Evolutionary conservation across 352 stramenopile genomes (phyloP), one percentile per base, ranked within the genome.

Genomic region (Globisporangium okanoganense): DNA sequence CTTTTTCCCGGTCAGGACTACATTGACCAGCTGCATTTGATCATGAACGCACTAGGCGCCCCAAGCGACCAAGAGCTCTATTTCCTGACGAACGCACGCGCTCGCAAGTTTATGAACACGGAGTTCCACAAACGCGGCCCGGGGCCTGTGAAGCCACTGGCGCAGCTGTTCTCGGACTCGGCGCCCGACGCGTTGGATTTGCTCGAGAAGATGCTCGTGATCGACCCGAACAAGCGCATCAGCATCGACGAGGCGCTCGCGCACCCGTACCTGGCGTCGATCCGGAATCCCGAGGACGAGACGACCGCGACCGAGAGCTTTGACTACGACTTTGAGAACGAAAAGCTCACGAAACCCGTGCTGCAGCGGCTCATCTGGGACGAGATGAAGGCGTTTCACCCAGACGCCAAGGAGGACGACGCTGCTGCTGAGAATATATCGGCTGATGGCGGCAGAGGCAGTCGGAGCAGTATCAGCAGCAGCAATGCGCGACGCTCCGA

Each of bases 1-100:
- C 88, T 99, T 22, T 99, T 99, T 67, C 95, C 96, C 3, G 98
- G 98, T 8, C 81, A 92, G 60, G 88, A 97, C 65, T 97, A 97
- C 73, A 95, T 96, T 53, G 79, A 98, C 69, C 82, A 99, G 83
- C 75, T 99, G 9, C 97, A 98, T 62, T 72, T 99, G 58, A 99
- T 99, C 63, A 98, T 94, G 72, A 92, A 98, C 50, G 97, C 97
- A 54, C 72, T 99, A 10, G 97, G 97, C 5, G 97, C 96, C 16
- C 92, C 98, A 9, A 82, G 72, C 12, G 92, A 98, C 56, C 72
- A 92, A 57, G 95, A 99, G 36, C 75, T 99, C 20, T 93, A 98
- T 64, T 99, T 99, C 68, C 82, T 99, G 22, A 98, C 96, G 27
- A 99, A 97, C 35, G 87, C 82, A 20, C 69, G 82, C 0, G 82